Conservation (phyloP, 1,139 yeast species). For the Yamadazyma membranifaciens region DNA sequence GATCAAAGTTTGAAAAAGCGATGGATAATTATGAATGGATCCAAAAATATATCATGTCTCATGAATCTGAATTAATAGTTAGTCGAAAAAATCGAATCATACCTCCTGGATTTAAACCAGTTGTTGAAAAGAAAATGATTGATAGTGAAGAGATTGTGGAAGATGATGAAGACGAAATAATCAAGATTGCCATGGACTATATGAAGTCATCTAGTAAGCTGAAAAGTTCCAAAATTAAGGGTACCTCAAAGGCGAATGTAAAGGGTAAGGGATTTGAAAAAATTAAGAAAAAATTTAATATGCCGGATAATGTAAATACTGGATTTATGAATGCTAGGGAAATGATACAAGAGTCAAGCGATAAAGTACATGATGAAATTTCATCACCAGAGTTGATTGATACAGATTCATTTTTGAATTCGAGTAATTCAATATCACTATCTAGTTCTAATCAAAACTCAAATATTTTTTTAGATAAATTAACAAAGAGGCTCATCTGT, state of each 20-base stretch:
- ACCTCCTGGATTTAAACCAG: constrained; percentile 56
- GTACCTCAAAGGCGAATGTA: background rate
- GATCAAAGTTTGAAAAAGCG: constrained; percentile 76
- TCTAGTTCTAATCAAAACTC: too few species aligned
- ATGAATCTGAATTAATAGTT: constrained; percentile 34
- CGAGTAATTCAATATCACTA: background rate
- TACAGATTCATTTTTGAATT: constrained; percentile 5
- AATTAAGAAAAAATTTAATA: constrained; percentile 49
- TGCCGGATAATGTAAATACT: constrained; percentile 76
- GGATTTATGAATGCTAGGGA: constrained; percentile 64
- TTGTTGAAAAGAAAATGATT: constrained; percentile 53
- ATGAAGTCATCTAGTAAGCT: constrained; percentile 31
- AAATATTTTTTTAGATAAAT: too few species aligned
- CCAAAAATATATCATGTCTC: constrained; percentile 58
- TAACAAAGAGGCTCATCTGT: too few species aligned
- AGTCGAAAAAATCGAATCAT: constrained; percentile 59
- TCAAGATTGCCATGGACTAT: constrained; percentile 56
- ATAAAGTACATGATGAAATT: background rate
- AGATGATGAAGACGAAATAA: constrained; percentile 67
- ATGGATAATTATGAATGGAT: constrained; percentile 80
- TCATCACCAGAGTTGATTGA: constrained; percentile 7
- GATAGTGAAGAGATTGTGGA: constrained; percentile 59
- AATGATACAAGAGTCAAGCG: constrained; percentile 29
- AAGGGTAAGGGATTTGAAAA: constrained; percentile 10
- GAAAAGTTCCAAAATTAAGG: constrained; percentile 17